Evolutionary conservation across 192 early-diverging fungal genomes (phyloP), one percentile per base, ranked within the genome.

Genomic region (Podila verticillata): DNA sequence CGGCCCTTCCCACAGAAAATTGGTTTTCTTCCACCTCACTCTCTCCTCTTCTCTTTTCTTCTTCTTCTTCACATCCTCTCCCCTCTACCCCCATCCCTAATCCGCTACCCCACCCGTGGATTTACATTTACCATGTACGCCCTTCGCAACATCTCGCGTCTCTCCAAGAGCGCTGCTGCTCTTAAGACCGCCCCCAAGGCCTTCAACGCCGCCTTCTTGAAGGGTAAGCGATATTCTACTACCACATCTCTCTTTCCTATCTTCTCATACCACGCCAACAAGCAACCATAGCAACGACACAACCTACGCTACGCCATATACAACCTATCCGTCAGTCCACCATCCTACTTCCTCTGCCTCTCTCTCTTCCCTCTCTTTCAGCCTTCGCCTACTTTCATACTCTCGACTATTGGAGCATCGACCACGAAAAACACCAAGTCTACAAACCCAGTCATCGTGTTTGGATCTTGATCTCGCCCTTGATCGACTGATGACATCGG

Each of bases 71-170:
- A 30, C 30, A 57, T 57, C 35, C n/a, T 72, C 61, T 47, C 66
- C 39, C 35, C 35, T 63, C 57, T 48, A 29, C 48, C 67, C 57
- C 49, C 59, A 57, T 67, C 54, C 17, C 39, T 44, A 44, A 30
- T 51, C 59, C 61, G 49, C 65, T 22, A 34, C 29, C 24, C 56
- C 62, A 61, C 36, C 57, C 70, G 69, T 80, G 77, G 77, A 80
- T 80, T 72, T 44, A 44, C 39, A 44, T 44, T 44, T 58, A 66
- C 77, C 69, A 80, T 80, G 77, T 80, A 80, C 77, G 77, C 77
- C 29, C 77, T 80, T 80, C 77, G 77, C 70, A 80, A 80, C 77
- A 80, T 80, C 77, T 80, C 77, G 77, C 77, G 77, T 80, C 77
- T 80, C 77, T 80, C 77, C 30, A 72, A 72, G 77, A 80, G 77